phyloP scores from a whole-genome alignment of 1,284 basidiomycete species.

The Anthracocystis panici-leucophaei region DNA sequence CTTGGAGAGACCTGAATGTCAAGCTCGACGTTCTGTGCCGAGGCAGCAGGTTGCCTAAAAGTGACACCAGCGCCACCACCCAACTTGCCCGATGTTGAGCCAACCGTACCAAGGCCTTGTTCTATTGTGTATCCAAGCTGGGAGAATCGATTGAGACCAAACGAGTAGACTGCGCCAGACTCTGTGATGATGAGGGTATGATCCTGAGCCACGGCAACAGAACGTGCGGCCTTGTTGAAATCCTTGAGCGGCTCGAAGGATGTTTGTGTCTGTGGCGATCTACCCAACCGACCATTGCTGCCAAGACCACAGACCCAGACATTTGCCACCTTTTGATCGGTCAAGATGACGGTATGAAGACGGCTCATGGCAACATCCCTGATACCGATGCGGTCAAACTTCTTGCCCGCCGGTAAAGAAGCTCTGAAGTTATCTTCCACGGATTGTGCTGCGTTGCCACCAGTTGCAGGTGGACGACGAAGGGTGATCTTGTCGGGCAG shows the following conservation, averaged over 20 bases:
- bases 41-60: conserved; percentile 34
- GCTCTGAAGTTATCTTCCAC: conserved; percentile 21
- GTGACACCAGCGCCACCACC: conserved; percentile 70
- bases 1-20: conserved; percentile 81
- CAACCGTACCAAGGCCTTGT: conserved; percentile 61
- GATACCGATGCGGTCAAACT: conserved; percentile 61
- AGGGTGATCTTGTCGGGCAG: conserved; percentile 84
- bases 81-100: conserved; percentile 43
- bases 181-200: conserved; percentile 89
- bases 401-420: conserved; percentile 46
- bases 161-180: conserved; percentile 85
- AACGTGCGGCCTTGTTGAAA: conserved; percentile 72
- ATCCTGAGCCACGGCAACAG: conserved; percentile 88
- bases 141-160: conserved; percentile 84
- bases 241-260: conserved; percentile 76
- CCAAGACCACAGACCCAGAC: conserved; percentile 67
- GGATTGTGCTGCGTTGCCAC: conserved; percentile 11
- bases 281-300: conserved; percentile 74
- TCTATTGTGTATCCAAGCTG: conserved; percentile 86
- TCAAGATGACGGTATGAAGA: conserved; percentile 64
- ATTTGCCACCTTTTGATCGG: conserved; percentile 60
- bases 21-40: conserved; percentile 39
- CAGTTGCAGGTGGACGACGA: conserved; percentile 59
- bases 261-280: conserved; percentile 83
- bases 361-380: conserved; percentile 63